phyloP scores from a whole-genome alignment of 129 eudicot genomes.

The Kitagawia praeruptora region DNA sequence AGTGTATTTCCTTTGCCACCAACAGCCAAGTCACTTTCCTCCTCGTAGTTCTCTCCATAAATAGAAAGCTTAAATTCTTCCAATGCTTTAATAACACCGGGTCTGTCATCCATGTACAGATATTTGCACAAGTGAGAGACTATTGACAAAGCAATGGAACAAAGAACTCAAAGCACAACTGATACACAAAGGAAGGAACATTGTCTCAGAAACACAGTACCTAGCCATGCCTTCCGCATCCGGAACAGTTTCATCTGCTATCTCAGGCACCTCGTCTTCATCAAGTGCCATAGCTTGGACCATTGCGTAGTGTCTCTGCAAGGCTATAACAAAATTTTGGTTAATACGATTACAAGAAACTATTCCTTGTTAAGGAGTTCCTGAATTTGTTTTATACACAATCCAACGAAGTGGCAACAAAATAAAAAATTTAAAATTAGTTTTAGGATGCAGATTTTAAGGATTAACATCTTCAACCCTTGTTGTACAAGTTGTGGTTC shows the following conservation, averaged over 20 bases:
- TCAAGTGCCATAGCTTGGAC: constrained; percentile 91
- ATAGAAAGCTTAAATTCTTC: constrained; percentile 87
- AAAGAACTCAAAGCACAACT: background rate
- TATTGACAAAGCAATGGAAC: constrained; percentile 1
- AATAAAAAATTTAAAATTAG: background rate
- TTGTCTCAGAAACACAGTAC: constrained; percentile 23
- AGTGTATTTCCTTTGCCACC: constrained; percentile 38
- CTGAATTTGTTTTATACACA: background rate
- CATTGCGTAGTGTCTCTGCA: constrained; percentile 93
- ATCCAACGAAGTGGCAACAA: background rate
- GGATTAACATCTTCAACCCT: background rate
- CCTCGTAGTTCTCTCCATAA: constrained; percentile 67
- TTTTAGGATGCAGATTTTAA: background rate
- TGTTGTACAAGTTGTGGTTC: background rate
- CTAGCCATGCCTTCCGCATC: constrained; percentile 95
- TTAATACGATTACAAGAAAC: background rate
- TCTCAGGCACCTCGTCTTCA: constrained; percentile 92
- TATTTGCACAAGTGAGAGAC: background rate
- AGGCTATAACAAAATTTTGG: constrained; percentile 39
- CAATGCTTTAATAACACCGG: constrained; percentile 73
- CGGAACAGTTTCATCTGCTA: constrained; percentile 87
- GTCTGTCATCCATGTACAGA: constrained; percentile 31
- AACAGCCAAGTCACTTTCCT: constrained; percentile 27
- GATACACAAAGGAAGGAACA: background rate
- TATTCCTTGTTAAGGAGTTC: background rate